phyloP scores from a whole-genome alignment of 169 alveolate species.

The Toxoplasma gondii region DNA sequence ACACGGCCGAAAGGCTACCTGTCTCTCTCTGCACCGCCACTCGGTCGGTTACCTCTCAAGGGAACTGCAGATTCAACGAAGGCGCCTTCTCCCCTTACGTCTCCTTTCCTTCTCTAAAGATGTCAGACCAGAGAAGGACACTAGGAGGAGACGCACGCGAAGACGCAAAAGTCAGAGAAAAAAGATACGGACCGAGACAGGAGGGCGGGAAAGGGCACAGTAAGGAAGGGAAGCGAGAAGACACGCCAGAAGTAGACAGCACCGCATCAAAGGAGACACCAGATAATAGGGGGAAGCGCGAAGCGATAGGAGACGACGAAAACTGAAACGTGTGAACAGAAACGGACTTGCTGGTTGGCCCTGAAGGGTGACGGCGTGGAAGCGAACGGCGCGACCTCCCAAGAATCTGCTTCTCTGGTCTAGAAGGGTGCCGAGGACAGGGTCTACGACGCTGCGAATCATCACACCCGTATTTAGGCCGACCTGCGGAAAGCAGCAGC shows the following conservation, averaged over 20 bases:
- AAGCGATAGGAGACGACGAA: background rate
- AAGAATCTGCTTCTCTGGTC: conserved; percentile 93
- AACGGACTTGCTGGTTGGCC: conserved; percentile 37
- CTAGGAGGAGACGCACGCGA: too few species aligned
- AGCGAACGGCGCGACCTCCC: conserved; percentile 94
- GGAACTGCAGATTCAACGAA: too few species aligned
- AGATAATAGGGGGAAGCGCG: too few species aligned
- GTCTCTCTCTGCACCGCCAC: too few species aligned
- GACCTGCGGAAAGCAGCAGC: conserved; percentile 87
- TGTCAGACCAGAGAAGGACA: too few species aligned
- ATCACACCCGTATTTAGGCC: conserved; percentile 97
- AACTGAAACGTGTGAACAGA: background rate
- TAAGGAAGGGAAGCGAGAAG: background rate
- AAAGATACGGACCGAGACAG: background rate
- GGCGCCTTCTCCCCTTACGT: too few species aligned
- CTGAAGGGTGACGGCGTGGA: conserved; percentile 76
- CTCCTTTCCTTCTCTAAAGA: too few species aligned
- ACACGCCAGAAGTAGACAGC: background rate
- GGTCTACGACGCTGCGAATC: conserved; percentile 93
- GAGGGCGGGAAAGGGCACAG: background rate
- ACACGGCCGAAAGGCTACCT: too few species aligned
- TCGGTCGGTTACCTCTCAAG: too few species aligned
- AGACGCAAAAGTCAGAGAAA: too few species aligned
- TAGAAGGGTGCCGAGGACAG: conserved; percentile 94
- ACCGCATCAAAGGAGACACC: background rate